Percentiles rank a stretch among this genome's conserved stretches.
phyloP scores from a whole-genome alignment of 176 grass and related monocot species.

The Secale cereale region DNA sequence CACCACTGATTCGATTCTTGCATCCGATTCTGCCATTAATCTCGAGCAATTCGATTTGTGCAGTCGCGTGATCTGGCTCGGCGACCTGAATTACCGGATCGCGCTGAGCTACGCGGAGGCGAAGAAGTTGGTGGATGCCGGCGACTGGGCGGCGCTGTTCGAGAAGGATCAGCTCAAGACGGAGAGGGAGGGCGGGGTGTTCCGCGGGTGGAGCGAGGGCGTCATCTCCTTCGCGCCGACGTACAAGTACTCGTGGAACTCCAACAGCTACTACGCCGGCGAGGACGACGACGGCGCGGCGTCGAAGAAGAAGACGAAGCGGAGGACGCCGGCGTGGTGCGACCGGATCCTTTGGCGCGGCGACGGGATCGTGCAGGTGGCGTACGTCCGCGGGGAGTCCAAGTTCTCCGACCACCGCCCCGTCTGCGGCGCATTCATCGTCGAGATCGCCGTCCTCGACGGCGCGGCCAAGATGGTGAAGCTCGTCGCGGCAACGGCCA shows the following conservation, averaged over 20 bases:
- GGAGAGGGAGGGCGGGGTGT: conserved; percentile 72
- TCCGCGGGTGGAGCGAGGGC: conserved; percentile 81
- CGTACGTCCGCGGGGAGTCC: conserved; percentile 82
- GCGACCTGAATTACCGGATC: conserved; percentile 88
- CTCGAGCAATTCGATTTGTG: background rate
- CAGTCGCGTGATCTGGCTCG: conserved; percentile 80
- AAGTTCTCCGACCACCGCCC: conserved; percentile 93
- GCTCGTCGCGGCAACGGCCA: conserved; percentile 34
- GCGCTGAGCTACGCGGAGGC: conserved; percentile 63
- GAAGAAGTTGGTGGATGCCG: conserved; percentile 59
- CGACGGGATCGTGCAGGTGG: conserved; percentile 78
- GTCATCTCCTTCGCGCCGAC: conserved; percentile 87
- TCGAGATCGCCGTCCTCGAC: conserved; percentile 54
- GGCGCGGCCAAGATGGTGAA: conserved; percentile 22
- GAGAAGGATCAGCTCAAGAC: conserved; percentile 93
- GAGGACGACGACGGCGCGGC: conserved; percentile 39
- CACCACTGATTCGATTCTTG: background rate
- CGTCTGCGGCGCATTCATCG: conserved; percentile 62
- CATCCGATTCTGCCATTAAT: background rate
- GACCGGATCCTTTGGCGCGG: conserved; percentile 89
- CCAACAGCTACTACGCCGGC: conserved; percentile 56
- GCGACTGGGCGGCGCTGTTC: conserved; percentile 78
- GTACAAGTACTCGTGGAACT: conserved; percentile 92
- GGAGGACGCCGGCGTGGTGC: conserved; percentile 95
- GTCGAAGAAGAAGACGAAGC: conserved; percentile 92